A percentile compares a stretch with the other conserved stretches of the same genome.
phyloP scores from a whole-genome alignment of 2,329 filamentous ascomycete species.

The Teratosphaeria pseudoeucalypti region DNA sequence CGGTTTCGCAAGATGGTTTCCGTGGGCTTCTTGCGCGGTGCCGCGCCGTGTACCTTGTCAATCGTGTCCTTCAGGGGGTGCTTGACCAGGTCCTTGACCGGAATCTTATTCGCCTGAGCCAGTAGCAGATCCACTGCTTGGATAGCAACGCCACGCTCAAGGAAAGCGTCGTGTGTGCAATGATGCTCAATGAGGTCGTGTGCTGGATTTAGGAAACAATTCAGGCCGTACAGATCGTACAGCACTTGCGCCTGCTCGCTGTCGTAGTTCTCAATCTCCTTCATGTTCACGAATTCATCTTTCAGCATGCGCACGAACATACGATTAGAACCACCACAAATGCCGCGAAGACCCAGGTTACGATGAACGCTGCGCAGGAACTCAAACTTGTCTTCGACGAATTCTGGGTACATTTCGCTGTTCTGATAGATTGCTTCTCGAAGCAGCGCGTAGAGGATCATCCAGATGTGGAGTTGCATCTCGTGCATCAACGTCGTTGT shows the following conservation, averaged over 20 bases:
- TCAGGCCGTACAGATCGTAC: slow-evolving; percentile 72
- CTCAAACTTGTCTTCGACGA: slow-evolving; percentile 64
- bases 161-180: slow-evolving; percentile 58
- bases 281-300: slow-evolving; percentile 67
- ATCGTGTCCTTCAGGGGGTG: slow-evolving; percentile 83
- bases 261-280: slow-evolving; percentile 71
- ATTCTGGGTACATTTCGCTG: slow-evolving; percentile 50
- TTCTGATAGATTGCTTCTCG: slow-evolving; percentile 65
- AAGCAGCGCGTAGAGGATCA: slow-evolving; percentile 70
- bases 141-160: slow-evolving; percentile 72
- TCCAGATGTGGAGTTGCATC: slow-evolving; percentile 81
- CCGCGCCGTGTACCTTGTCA: slow-evolving; percentile 82
- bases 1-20: slow-evolving; percentile 79
- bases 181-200: slow-evolving; percentile 55
- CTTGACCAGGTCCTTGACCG: slow-evolving; percentile 83
- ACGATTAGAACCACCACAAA: slow-evolving; percentile 77
- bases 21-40: slow-evolving; percentile 65
- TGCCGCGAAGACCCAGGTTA: slow-evolving; percentile 70
- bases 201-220: slow-evolving; percentile 37
- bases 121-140: slow-evolving; percentile 77
- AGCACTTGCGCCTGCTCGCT: slow-evolving; percentile 77
- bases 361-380: slow-evolving; percentile 75
- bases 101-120: slow-evolving; percentile 67
- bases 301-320: slow-evolving; percentile 84
- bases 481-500: slow-evolving; percentile 53